Evolutionary conservation across 306 rosid species (phyloP).

Genomic region (Quercus mongolica): DNA sequence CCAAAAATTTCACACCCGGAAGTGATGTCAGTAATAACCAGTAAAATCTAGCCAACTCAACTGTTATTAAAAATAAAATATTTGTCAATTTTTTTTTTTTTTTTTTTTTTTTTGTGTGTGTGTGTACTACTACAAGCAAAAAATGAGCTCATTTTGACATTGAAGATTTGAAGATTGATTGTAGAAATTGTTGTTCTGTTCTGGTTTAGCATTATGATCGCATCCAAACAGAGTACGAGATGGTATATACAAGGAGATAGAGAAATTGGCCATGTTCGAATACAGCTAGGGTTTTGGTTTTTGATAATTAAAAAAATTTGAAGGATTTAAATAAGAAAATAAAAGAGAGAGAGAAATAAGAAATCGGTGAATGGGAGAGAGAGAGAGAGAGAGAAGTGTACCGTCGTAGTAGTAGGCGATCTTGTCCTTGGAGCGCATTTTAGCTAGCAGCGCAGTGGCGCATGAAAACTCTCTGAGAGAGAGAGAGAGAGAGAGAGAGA

Average conservation of each 20-base stretch:
- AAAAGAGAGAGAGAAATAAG: neutral
- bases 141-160: neutral
- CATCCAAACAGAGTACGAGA: neutral
- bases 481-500: neutral
- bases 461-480: conserved; percentile 1
- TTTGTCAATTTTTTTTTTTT: too few relatives aligned
- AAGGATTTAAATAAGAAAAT: neutral
- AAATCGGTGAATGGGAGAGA: neutral
- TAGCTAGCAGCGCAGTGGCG: conserved; percentile 1
- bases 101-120: too few relatives aligned
- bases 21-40: too few relatives aligned
- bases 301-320: neutral
- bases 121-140: too few relatives aligned
- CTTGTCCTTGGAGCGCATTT: conserved; percentile 84
- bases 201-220: neutral
- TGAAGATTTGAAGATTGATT: neutral
- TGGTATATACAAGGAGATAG: neutral
- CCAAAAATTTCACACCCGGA: too few relatives aligned
- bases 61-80: too few relatives aligned
- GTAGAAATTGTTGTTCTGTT: neutral
- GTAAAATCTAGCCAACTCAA: too few relatives aligned
- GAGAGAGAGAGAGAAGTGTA: neutral
- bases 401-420: conserved; percentile 96
- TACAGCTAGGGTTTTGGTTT: conserved; percentile 34
- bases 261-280: neutral